Evolutionary conservation across 768 basidiomycete species (phyloP), one percentile per base, ranked within the genome.

Genomic region (Strobilomyces dryophilus): DNA sequence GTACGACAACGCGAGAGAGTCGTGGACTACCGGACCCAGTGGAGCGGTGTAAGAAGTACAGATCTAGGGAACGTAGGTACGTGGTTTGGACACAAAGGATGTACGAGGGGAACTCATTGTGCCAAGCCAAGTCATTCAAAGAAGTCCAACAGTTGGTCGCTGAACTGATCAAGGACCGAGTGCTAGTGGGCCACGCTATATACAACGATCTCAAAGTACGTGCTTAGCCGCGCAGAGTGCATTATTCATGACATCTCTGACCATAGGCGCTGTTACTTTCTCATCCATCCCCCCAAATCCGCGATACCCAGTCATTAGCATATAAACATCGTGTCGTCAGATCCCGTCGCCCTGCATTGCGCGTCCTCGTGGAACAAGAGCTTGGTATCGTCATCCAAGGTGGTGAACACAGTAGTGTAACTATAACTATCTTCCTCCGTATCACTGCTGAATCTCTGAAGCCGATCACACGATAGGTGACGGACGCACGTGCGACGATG

Each of bases 401-500:
- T 20, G 94, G 92, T 9, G 92, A 97, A 61, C 95, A 98, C 67
- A 89, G 81, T 32, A 94, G 92, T 70, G 95, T 95, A 66, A 50
- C 17, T 18, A 17, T 95, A 66, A 50, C 17, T 18, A 17, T 34
- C 24, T 43, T 12, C 21, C 12, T 21, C 1, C 17, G 2, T 43
- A 10, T 27, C n/a, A 9, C 54, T 41, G 36, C 29, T 29, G 29
- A 9, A 32, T 36, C 2, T 39, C 24, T 56, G 21, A 45, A 40
- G 24, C 48, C 14, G 40, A 24, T 17, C 29, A 21, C 44, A 26
- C 36, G 24, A 42, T 48, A 97, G 95, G 85, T 98, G 5, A 89
- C 82, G 17, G 95, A 98, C 66, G 93, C 95, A 1, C 80, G 95
- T 47, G 95, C 95, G 0, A 90, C 94, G 0, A 97, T 99, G 92